Base-by-base conservation (phyloP, 345 rosid genomes). In the Gossypium turneri region DNA sequence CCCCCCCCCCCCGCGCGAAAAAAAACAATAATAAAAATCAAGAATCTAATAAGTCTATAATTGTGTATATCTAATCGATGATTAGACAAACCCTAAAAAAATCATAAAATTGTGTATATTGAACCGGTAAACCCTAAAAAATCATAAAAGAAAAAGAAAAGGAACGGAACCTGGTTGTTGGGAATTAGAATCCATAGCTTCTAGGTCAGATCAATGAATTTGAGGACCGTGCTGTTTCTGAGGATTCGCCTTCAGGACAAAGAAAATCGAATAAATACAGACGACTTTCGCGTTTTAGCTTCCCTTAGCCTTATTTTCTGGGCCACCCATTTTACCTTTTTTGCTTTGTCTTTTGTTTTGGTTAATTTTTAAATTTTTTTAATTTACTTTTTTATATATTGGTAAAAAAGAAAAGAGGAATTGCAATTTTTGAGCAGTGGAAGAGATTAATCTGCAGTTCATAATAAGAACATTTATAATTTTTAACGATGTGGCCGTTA, bases 171-270 rank as follows among this genome's bases (percentile, higher is more conserved):
- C 94, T 80, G 83, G 58, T 63, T 76, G 86, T 13, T 83, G 88
- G 43, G 90, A 48, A 73, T 60, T 82, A 67, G 88, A 82, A 44
- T 74, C 89, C 94, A 89, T 89, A 69, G 51, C 61, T 70, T 75
- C 75, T 12, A 67, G 45, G 43, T 20, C 43, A 27, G 56, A 73
- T 43, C 75, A 44, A 59, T 7, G 34, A 79, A 70, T 44, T 75
- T 19, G 79, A 84, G 73, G 74, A 73, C 62, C 47, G 43, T 59
- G 62, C 69, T 75, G 73, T 75, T 77, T 73, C 73, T 79, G 70
- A 62, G 78, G 81, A 77, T 80, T 20, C 20, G 24, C 63, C 79
- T 56, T 76, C 41, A 34, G 71, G 72, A 79, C 61, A 63, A 43
- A 44, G 10, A 17, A 15, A 51, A 56, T 22, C 4, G 19, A 60